Evolutionary conservation across 2,329 filamentous ascomycete species (phyloP).

Genomic region (Cladophialophora yegresii): DNA sequence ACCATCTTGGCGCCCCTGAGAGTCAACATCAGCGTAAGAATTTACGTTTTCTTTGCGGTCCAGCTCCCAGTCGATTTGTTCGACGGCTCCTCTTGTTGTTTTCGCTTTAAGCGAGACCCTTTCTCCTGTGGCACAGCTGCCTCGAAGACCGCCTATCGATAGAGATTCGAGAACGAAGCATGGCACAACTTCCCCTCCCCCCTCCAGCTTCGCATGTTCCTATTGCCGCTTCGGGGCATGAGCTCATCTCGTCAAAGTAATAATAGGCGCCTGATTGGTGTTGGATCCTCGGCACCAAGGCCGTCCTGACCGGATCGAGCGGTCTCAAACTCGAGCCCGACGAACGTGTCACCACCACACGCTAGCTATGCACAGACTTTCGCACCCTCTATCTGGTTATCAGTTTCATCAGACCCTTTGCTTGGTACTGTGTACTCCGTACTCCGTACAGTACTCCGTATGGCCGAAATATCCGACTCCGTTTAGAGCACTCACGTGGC

Average conservation of each 20-base stretch:
- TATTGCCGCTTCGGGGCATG: not conserved
- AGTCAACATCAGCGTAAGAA: not conserved
- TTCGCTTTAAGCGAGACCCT: not conserved
- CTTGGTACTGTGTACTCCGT: no score
- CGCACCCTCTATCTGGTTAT: not conserved
- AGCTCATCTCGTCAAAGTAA: constrained; percentile 4
- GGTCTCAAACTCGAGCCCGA: not conserved
- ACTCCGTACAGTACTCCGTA: no score
- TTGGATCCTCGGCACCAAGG: not conserved
- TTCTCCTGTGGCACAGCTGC: not conserved
- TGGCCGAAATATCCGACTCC: not conserved
- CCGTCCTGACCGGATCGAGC: not conserved
- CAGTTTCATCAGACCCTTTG: constrained; percentile 1
- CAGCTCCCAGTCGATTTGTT: not conserved
- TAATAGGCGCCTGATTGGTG: constrained; percentile 8
- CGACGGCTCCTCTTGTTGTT: not conserved
- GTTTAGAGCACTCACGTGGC: not conserved
- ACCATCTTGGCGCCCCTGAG: constrained; percentile 21
- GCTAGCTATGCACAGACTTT: constrained; percentile 8
- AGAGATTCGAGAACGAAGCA: constrained; percentile 11
- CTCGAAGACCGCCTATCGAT: not conserved
- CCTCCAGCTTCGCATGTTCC: not conserved
- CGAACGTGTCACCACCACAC: constrained; percentile 5
- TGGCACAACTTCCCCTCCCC: not conserved
- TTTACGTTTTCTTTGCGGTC: not conserved